Evolutionary conservation across 225 moss, liverwort and hornwort genomes (phyloP).

Genomic region (Pseudisothecium myosuroides): DNA sequence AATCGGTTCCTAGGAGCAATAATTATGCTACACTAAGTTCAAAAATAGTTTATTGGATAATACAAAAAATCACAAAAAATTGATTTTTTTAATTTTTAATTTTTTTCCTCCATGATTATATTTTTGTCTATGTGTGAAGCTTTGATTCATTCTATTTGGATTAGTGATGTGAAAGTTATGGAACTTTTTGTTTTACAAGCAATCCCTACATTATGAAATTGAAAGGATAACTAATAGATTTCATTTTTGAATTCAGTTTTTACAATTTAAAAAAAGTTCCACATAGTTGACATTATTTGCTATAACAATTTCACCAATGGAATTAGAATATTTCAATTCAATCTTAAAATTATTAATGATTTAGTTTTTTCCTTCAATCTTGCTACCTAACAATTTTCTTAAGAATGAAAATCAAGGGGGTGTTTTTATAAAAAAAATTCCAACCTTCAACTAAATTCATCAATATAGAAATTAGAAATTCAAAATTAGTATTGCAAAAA

Average conservation of each 20-base stretch:
- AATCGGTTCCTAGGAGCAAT: rapidly evolving
- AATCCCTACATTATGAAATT: no score
- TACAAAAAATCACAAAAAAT: not conserved
- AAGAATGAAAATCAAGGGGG: not conserved
- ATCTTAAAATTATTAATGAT: not conserved
- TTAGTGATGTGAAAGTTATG: no score
- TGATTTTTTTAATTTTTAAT: no score
- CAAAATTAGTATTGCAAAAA: no score
- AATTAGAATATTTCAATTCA: not conserved
- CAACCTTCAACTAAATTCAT: no score
- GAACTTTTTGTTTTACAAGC: no score
- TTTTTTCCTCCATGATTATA: not conserved
- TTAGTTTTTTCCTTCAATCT: not conserved
- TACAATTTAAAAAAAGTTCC: not conserved
- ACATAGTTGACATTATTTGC: not conserved
- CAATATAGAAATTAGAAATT: no score
- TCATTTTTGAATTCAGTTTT: not conserved
- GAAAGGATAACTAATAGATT: not conserved
- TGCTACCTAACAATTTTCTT: rapidly evolving
- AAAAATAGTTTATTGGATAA: rapidly evolving
- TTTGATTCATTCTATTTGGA: not conserved
- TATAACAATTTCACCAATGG: not conserved
- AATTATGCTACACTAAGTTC: not conserved
- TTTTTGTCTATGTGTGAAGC: not conserved
- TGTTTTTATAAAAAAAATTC: no score